Percentiles rank a stretch among this genome's conserved stretches.
Conservation (phyloP, 2,329 filamentous ascomycete species). For the Decorospora gaudefroyi region DNA sequence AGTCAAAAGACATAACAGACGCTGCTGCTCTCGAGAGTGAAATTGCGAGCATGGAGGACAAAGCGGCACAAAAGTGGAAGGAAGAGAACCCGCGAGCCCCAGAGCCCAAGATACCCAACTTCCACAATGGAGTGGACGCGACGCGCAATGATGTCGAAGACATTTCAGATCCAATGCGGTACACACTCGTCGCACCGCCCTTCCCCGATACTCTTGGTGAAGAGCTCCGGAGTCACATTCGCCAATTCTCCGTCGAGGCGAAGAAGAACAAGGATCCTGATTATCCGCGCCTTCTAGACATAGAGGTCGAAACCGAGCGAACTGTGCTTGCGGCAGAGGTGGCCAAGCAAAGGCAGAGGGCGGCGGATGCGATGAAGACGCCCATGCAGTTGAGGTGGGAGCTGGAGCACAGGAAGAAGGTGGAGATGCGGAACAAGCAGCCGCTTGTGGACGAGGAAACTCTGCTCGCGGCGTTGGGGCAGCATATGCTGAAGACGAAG, state of each 20-base stretch:
- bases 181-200: conserved; percentile 73
- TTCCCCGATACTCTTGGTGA: conserved; percentile 80
- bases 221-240: conserved; percentile 73
- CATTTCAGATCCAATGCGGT: conserved; percentile 60
- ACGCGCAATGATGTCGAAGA: conserved; percentile 74
- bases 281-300: conserved; percentile 20
- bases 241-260: conserved; percentile 68
- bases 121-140: conserved; percentile 66
- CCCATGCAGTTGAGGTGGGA: conserved; percentile 44
- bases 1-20: conserved; percentile 9
- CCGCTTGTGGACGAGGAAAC: conserved; percentile 39
- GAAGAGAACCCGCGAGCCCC: conserved; percentile 12
- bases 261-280: conserved; percentile 48
- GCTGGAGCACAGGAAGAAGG: conserved; percentile 34
- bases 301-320: conserved; percentile 11
- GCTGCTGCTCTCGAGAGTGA: no score
- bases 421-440: conserved; percentile 19
- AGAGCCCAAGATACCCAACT: conserved; percentile 17
- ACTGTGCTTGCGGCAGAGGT: conserved; percentile 34
- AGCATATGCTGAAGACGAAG: conserved; percentile 45
- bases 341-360: conserved; percentile 23
- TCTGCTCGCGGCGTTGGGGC: conserved; percentile 50
- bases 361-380: conserved; percentile 39
- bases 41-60: conserved; percentile 2
- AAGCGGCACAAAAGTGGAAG: conserved; percentile 19